phyloP scores from a whole-genome alignment of 148 eudicot species.

The Amaranthus palmeri region DNA sequence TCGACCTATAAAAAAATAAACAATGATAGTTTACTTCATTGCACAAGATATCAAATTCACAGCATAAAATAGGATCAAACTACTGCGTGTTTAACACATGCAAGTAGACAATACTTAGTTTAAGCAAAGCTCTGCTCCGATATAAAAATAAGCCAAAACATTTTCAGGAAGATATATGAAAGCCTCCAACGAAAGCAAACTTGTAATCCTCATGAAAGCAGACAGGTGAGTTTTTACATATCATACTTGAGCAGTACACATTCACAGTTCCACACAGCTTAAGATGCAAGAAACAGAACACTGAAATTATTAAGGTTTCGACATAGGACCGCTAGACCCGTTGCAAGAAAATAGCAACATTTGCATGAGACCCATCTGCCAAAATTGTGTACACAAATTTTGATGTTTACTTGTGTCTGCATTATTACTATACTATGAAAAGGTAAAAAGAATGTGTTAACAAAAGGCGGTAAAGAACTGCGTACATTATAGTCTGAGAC shows the following conservation, averaged over 20 bases:
- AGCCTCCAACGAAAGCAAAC: neutral
- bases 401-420: neutral
- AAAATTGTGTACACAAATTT: neutral
- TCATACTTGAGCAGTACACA: neutral
- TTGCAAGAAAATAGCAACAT: neutral
- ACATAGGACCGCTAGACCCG: too few relatives aligned
- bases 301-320: neutral
- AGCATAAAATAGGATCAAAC: neutral
- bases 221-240: neutral
- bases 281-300: neutral
- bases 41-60: neutral
- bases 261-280: neutral
- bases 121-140: neutral
- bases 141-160: neutral
- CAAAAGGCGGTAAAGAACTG: too few relatives aligned
- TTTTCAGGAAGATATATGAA: too few relatives aligned
- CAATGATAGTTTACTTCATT: neutral
- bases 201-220: neutral
- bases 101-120: neutral
- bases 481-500: neutral
- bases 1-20: conserved; percentile 59
- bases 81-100: neutral
- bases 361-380: neutral
- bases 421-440: neutral
- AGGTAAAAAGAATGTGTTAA: neutral